phyloP scores from a whole-genome alignment of 257 asterid species.

The Henckelia pumila region DNA sequence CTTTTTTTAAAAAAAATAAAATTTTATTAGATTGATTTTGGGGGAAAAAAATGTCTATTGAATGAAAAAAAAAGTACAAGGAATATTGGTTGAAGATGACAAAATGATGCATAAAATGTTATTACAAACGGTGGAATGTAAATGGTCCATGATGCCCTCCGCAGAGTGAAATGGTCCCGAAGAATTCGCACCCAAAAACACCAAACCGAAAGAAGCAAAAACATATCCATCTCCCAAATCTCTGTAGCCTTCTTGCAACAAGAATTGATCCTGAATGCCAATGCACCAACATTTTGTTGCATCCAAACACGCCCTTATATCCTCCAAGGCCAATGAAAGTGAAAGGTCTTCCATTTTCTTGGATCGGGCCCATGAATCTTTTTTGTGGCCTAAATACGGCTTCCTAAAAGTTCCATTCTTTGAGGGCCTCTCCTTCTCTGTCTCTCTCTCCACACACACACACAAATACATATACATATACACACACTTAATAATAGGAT shows the following conservation, averaged over 20 bases:
- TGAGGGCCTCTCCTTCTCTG: neutral
- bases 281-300: conserved; percentile 39
- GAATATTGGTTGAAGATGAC: no score
- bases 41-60: no score
- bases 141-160: conserved; percentile 22
- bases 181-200: neutral
- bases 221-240: neutral
- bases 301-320: conserved; percentile 9
- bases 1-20: no score
- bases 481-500: no score
- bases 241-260: conserved; percentile 5
- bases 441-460: neutral
- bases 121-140: no score
- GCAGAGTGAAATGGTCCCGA: conserved; percentile 16
- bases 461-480: no score
- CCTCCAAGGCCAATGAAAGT: conserved; percentile 29
- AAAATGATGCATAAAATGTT: no score
- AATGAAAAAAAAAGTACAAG: no score
- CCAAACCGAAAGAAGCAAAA: conserved; percentile 13
- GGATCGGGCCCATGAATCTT: conserved; percentile 22
- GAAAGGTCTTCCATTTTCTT: conserved; percentile 21
- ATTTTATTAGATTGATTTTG: no score
- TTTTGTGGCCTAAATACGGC: neutral
- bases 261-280: conserved; percentile 18
- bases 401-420: no score